Percentiles rank a stretch among this genome's conserved stretches.
Evolutionary conservation across 768 basidiomycete genomes (phyloP).

Genomic region (Epithele typhae): DNA sequence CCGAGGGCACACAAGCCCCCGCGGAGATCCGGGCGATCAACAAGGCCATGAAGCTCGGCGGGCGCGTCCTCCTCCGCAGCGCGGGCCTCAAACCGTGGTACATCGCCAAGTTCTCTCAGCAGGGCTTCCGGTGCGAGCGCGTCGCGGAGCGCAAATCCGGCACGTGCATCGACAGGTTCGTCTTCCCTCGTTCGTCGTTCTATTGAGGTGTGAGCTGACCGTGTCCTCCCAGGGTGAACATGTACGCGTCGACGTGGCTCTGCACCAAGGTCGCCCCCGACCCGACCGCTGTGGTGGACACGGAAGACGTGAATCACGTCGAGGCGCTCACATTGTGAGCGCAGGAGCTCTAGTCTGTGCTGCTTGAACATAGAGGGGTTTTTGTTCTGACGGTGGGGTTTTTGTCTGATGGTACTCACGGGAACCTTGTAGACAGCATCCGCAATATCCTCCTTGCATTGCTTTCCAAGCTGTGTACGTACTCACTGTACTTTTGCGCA

Average conservation of each 20-base stretch:
- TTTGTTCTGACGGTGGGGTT: no score
- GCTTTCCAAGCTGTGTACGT: no score
- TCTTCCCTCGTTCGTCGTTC: not conserved
- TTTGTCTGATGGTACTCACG: no score
- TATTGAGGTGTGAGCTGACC: no score
- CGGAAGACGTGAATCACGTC: no score
- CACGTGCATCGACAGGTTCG: slow-evolving; percentile 14
- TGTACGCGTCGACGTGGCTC: slow-evolving; percentile 19
- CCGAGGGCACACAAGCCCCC: slow-evolving; percentile 8
- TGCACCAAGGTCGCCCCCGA: slow-evolving; percentile 14
- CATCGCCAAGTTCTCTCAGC: slow-evolving; percentile 11
- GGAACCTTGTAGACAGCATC: no score
- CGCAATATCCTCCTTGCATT: no score
- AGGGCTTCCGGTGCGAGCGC: slow-evolving; percentile 15
- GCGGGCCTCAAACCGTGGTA: slow-evolving; percentile 16
- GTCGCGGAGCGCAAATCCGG: slow-evolving; percentile 11
- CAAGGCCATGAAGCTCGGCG: slow-evolving; percentile 17
- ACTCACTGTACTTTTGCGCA: no score
- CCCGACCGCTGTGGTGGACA: not conserved
- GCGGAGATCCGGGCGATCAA: slow-evolving; percentile 14
- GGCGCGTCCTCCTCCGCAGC: slow-evolving; percentile 14
- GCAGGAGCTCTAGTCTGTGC: no score
- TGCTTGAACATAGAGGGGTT: no score
- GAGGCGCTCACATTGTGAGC: no score
- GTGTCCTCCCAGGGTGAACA: slow-evolving; percentile 8